A percentile compares a stretch with the other conserved stretches of the same genome.
These are phyloP conservation scores for Angomonas deanei DNA, from an alignment of 208 protist genomes.

Conservation along the genomic window DNA sequence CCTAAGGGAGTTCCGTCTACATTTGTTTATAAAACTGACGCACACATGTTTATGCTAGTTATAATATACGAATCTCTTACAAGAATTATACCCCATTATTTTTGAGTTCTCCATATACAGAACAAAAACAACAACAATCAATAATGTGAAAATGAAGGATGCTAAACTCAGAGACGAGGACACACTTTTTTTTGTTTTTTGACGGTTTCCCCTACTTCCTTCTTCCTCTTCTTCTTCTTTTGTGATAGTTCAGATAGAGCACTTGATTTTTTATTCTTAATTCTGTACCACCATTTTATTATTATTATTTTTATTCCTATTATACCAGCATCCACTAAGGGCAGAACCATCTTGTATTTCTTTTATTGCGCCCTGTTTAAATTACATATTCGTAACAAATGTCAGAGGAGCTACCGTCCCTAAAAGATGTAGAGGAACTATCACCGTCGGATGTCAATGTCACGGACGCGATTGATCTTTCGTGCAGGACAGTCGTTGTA, in stretches of 20 bases:
- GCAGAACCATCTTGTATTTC: background rate
- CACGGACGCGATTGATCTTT: constrained; percentile 29
- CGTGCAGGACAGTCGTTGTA: constrained; percentile 78
- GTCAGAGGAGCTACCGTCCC: background rate
- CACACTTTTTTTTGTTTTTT: too few relatives aligned
- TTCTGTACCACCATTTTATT: background rate
- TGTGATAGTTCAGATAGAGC: too few relatives aligned
- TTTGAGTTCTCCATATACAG: too few relatives aligned
- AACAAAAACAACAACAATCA: too few relatives aligned
- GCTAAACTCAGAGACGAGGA: too few relatives aligned
- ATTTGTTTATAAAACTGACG: background rate
- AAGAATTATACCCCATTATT: too few relatives aligned
- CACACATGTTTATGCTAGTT: background rate
- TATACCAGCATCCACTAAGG: too few relatives aligned
- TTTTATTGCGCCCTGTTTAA: background rate
- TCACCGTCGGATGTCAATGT: too few relatives aligned
- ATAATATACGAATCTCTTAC: too few relatives aligned
- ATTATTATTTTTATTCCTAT: background rate
- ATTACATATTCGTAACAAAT: background rate
- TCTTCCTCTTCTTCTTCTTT: too few relatives aligned
- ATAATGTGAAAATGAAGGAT: too few relatives aligned
- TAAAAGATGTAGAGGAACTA: background rate
- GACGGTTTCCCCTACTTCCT: too few relatives aligned
- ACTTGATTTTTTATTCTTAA: background rate
- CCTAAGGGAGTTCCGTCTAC: constrained; percentile 18